phyloP scores from a whole-genome alignment of 129 eudicot genomes.

The Gnaphalium uliginosum region DNA sequence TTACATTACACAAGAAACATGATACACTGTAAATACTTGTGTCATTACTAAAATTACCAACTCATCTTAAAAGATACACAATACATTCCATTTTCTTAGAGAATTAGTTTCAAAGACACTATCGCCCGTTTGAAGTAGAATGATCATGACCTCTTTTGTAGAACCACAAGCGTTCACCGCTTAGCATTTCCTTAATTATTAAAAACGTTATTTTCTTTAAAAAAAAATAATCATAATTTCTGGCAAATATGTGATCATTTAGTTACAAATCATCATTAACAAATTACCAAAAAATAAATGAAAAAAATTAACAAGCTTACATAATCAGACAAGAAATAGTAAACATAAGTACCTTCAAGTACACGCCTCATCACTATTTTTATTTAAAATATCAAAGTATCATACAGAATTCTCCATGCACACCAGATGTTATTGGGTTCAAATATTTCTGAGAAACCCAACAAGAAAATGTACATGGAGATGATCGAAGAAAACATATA shows the following conservation, averaged over 20 bases:
- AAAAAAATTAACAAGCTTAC: neutral
- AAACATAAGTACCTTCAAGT: slow-evolving; percentile 28
- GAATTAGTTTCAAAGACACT: neutral
- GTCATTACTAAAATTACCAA: neutral
- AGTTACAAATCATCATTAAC: neutral
- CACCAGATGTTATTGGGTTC: neutral
- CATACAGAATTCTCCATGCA: slow-evolving; percentile 3
- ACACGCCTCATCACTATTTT: slow-evolving; percentile 14
- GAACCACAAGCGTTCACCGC: too few relatives aligned
- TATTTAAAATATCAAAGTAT: slow-evolving; percentile 2
- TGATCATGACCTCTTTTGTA: too few relatives aligned
- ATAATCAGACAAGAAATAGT: slow-evolving; percentile 1
- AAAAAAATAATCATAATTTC: too few relatives aligned
- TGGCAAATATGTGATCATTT: neutral
- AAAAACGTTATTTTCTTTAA: too few relatives aligned
- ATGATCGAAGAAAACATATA: neutral
- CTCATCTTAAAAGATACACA: neutral
- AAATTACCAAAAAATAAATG: neutral
- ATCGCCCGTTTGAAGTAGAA: too few relatives aligned
- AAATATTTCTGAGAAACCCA: slow-evolving; percentile 11
- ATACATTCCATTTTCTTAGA: neutral
- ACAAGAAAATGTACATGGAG: neutral
- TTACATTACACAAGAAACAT: neutral
- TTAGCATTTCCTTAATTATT: too few relatives aligned
- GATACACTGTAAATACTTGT: neutral